Conservation (phyloP, 768 basidiomycete genomes). For the Boletus subparvulus region DNA sequence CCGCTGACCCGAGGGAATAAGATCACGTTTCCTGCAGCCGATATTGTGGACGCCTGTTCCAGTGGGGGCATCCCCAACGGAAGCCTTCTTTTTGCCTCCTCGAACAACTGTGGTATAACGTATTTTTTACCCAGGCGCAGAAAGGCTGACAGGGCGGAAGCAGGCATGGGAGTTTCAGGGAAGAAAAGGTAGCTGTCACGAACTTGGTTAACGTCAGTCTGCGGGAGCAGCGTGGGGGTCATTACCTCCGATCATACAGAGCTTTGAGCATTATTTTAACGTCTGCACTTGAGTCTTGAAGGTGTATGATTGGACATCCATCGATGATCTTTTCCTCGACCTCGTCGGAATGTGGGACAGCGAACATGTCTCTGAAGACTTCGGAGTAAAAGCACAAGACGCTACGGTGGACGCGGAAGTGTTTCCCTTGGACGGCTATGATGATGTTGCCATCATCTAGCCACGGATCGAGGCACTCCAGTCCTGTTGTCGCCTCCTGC, state of each 20-base stretch:
- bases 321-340: constrained; percentile 12
- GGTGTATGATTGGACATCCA: constrained; percentile 20
- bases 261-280: constrained; percentile 18
- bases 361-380: constrained; percentile 35
- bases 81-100: constrained; percentile 8
- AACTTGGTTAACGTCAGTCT: background rate
- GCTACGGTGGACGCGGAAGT: constrained; percentile 34
- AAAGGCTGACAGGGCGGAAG: constrained; percentile 8
- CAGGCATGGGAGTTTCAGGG: constrained; percentile 7
- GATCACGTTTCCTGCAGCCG: background rate
- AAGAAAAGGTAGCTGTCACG: constrained; percentile 7
- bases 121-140: constrained; percentile 18
- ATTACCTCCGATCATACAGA: constrained; percentile 20
- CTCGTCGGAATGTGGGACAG: constrained; percentile 1
- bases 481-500: background rate
- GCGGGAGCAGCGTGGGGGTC: background rate
- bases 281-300: constrained; percentile 15
- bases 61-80: background rate
- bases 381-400: constrained; percentile 26
- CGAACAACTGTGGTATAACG: constrained; percentile 7
- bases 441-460: constrained; percentile 33
- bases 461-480: constrained; percentile 22
- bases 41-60: background rate
- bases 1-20: constrained; percentile 9
- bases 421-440: constrained; percentile 23